Percentiles rank a stretch among this genome's conserved stretches.
Evolutionary conservation across 2,329 filamentous ascomycete genomes (phyloP).

Genomic region (Botrytis pseudocinerea): DNA sequence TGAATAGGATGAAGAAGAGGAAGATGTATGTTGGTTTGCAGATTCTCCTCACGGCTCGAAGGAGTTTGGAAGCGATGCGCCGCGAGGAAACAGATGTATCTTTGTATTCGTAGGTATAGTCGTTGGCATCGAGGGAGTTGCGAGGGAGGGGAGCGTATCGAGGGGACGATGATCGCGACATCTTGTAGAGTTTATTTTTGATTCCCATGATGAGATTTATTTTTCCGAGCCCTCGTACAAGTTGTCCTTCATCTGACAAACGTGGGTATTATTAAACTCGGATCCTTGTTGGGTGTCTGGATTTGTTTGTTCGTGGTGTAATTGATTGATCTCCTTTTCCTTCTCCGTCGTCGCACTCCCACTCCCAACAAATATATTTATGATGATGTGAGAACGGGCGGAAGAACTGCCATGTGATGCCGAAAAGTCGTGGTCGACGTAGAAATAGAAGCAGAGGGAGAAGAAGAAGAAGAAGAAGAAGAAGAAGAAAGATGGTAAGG

Average conservation of each 20-base stretch:
- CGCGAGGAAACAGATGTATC: constrained; percentile 31
- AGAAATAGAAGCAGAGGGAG: background rate
- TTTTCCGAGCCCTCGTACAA: background rate
- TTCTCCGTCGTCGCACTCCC: background rate
- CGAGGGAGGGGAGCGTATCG: constrained; percentile 32
- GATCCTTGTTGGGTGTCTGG: too few species aligned
- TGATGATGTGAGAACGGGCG: background rate
- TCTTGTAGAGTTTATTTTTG: background rate
- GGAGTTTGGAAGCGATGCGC: constrained; percentile 19
- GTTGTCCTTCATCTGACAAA: background rate
- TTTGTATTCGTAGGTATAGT: constrained; percentile 29
- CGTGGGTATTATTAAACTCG: background rate
- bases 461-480: background rate
- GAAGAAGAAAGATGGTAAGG: background rate
- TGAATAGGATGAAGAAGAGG: constrained; percentile 29
- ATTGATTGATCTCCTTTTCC: too few species aligned
- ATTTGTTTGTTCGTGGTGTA: background rate
- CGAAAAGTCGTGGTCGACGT: background rate
- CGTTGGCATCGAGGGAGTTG: constrained; percentile 29
- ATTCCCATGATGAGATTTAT: background rate
- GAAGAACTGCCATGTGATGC: background rate
- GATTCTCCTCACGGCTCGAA: constrained; percentile 28
- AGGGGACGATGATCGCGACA: constrained; percentile 34
- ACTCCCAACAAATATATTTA: background rate
- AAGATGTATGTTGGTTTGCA: constrained; percentile 36